Base-by-base conservation (phyloP, 1,284 basidiomycete genomes). In the Bondarzewia mesenterica region DNA sequence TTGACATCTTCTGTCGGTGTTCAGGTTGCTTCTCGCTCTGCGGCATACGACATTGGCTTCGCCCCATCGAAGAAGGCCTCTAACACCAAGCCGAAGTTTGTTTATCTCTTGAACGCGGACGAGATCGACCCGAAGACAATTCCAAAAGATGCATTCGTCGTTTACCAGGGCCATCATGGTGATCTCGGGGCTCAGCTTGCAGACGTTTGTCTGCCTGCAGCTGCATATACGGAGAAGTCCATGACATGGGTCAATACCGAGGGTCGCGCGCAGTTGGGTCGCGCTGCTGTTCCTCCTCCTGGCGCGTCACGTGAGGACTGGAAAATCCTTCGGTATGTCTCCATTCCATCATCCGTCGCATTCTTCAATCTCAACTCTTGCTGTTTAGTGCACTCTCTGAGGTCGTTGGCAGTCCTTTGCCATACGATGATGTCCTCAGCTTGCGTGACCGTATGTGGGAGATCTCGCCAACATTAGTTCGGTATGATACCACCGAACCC, bases 131-230 rank as follows among this genome's bases (percentile, higher is more conserved):
- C 93, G 40, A 80, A 85, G 51, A 81, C 84, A n/a, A 96, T 99
- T 54, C 94, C 96, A 26, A 74, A 82, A 54, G 82, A 94, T 60
- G 93, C 95, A 1, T 99, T 99, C 62, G 95, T 99, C 41, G 95
- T 99, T 14, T 99, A 99, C 71, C 96, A 99, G 67, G 96, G 96
- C 41, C 95, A 98, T 69, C 95, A 99, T 64, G 96, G 96, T 64
- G 96, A 99, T 65, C 76, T 93, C 39, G 95, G 96, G 45, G 96
- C 96, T 3, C 91, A 94, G 62, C 85, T 94, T 46, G 96, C 96
- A 16, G 95, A 99, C 64, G 93, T 99, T 51, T 92, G 90, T 65
- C 71, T 99, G 38, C 96, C 96, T 39, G 93, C 82, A 22, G 80
- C 89, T 21, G 95, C 95, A 2, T 98, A 98, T 73, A 99, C 95